A percentile compares a stretch with the other conserved stretches of the same genome.
These are phyloP conservation scores for Candida railenensis DNA, from an alignment of 805 yeast species.

Conservation along the genomic window DNA sequence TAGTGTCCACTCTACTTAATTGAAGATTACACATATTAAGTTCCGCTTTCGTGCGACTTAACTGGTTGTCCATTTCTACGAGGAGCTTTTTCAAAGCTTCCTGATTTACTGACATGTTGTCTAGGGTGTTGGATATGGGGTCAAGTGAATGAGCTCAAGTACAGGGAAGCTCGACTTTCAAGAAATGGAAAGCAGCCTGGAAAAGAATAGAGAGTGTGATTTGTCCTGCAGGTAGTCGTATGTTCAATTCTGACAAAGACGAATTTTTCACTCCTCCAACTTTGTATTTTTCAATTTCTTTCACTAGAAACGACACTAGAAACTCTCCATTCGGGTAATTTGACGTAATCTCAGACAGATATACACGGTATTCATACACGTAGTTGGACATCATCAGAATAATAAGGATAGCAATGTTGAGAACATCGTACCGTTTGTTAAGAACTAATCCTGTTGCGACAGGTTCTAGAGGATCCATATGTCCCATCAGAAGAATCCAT, in stretches of 20 bases:
- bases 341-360: too few relatives aligned
- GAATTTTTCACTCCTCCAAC: background rate
- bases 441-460: background rate
- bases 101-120: constrained; percentile 42
- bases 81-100: constrained; percentile 54
- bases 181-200: too few relatives aligned
- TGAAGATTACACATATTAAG: constrained; percentile 54
- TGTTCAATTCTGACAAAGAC: background rate
- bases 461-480: background rate
- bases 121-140: too few relatives aligned
- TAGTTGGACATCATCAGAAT: too few relatives aligned
- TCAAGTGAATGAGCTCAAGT: too few relatives aligned
- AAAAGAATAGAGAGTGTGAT: too few relatives aligned
- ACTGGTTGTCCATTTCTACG: constrained; percentile 65
- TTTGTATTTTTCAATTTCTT: background rate
- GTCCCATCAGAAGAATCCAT: background rate
- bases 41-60: constrained; percentile 59
- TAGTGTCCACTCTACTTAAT: constrained; percentile 47
- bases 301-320: too few relatives aligned
- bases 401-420: background rate
- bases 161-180: too few relatives aligned
- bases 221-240: background rate
- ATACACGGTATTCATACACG: too few relatives aligned
- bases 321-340: too few relatives aligned
- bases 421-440: background rate